Evolutionary conservation across 805 yeast species (phyloP), one percentile per base, ranked within the genome.

Genomic region (Pichia insulana): DNA sequence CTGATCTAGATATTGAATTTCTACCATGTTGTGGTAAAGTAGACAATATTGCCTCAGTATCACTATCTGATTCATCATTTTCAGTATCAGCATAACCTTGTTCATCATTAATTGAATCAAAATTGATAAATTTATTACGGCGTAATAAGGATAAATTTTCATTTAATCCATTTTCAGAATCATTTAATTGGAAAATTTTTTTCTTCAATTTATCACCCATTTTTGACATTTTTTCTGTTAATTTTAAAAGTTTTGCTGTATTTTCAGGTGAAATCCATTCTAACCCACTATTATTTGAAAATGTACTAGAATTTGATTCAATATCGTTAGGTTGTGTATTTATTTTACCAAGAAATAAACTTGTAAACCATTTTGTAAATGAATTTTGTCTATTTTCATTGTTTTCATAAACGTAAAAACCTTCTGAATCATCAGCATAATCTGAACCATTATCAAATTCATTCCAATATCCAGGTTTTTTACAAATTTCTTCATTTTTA

Each of bases 391-490:
- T 35, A 22, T 44, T 30, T 17, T 53, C 58, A 32, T 54, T 55
- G 11, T 59, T 69, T 32, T 65, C 69, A 30, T 67, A 62, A n/a
- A 64, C 57, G 30, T 68, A 65, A 39, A 64, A 60, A 5, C 65
- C 67, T 7, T 52, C 63, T 28, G 57, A 66, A 25, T 64, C 68
- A 22, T 42, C 46, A 44, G 64, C 76, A 35, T 61, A 73, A 44
- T 77, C 83, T 1, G 80, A 76, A 0, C 73, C 73, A 51, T 78
- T 68, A 51, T 78, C 84, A 54, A 78, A 78, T 59, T 78, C 84
- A 52, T 78, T 78, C 84, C 84, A 78, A 55, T 78, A 78, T 36
- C 80, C 51, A 20, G 53, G 49, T 28, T 50, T 50, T 34, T 44
- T 32, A 28, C 46, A 34, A 40, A 47, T 42, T n/a, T 34, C 49